Evolutionary conservation across 2,329 filamentous ascomycete genomes (phyloP), one percentile per base, ranked within the genome.

Genomic region (Neopestalotiopsis clavispora): DNA sequence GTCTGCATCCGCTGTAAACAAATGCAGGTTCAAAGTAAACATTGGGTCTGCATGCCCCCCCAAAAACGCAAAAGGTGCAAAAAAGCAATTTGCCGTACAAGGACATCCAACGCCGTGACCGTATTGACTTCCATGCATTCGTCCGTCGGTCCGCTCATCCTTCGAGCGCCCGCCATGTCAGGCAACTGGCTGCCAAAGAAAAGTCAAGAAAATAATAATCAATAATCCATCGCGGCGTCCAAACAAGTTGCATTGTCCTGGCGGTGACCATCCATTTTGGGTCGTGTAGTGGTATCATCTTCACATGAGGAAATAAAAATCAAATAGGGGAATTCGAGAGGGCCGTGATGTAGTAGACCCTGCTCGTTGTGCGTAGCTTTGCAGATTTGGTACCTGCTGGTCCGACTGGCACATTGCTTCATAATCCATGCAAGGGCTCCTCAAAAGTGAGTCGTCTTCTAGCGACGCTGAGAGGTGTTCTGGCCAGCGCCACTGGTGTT

Each of bases 381-480:
- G 45, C 14, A 17, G 17, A 20, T 20, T n/a, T 17, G 42, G 17
- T 13, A 49, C 17, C 42, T 49, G 42, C 13, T 49, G 42, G 13
- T 49, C 42, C 17, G 13, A 20, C 6, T 34, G 23, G 23, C n/a
- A 32, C 49, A n/a, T 13, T 32, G 30, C 9, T 17, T 70, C 61
- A 70, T 40, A 69, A 57, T 62, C 60, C 66, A 28, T 71, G 74
- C 67, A 87, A 79, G n/a, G 92, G 85, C 67, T 90, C 89, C 76
- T 97, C 94, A 80, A 97, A 97, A 67, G 95, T 97, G 69, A 97
- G 84, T 71, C 91, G 87, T 77, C 92, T 89, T 75, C 93, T 85
- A n/a, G 92, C 87, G 61, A 92, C 89, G 73, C 90, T 93, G 68
- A 88, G 78, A 9, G 89, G 89, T 58, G 88, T 90, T 75, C 84